These are phyloP conservation scores for Rhexocercosporidium sp. DNA, from an alignment of 2,329 filamentous ascomycete genomes.

Conservation along the genomic window DNA sequence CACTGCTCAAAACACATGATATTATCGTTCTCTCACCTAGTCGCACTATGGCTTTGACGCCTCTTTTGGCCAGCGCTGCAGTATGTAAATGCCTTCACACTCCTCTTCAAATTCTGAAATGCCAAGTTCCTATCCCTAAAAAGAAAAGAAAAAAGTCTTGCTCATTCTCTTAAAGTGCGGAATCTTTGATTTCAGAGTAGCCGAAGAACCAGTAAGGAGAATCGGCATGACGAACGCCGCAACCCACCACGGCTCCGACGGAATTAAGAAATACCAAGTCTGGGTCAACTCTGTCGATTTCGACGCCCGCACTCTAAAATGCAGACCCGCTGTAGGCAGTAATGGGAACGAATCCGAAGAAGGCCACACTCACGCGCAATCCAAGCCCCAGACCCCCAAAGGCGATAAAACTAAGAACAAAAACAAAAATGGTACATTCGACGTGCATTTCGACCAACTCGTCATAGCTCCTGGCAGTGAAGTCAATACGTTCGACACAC, in stretches of 20 bases:
- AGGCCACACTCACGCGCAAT: neutral
- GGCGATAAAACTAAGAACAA: too few relatives aligned
- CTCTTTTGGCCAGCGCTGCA: constrained; percentile 51
- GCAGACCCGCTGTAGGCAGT: constrained; percentile 43
- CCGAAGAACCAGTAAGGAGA: constrained; percentile 50
- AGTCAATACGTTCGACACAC: constrained; percentile 75
- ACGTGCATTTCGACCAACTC: constrained; percentile 49
- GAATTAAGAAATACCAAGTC: constrained; percentile 48
- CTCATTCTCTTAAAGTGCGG: constrained; percentile 38
- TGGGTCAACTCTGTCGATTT: constrained; percentile 47
- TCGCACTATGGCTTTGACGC: constrained; percentile 50
- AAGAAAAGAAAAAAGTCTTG: neutral
- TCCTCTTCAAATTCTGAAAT: neutral
- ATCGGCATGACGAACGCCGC: constrained; percentile 30
- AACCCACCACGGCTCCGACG: constrained; percentile 19
- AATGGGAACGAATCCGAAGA: constrained; percentile 23
- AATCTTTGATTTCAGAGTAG: constrained; percentile 51
- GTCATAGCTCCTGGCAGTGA: constrained; percentile 49
- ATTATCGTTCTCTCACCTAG: constrained; percentile 50
- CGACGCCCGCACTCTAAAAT: constrained; percentile 41
- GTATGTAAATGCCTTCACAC: neutral
- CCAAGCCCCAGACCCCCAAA: constrained; percentile 23
- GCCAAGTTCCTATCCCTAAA: neutral
- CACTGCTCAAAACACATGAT: constrained; percentile 39
- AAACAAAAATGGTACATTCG: constrained; percentile 39